A percentile compares a stretch with the other conserved stretches of the same genome.
These are phyloP conservation scores for Dryas alaskensis DNA, from an alignment of 306 rosid species.

Conservation along the genomic window DNA sequence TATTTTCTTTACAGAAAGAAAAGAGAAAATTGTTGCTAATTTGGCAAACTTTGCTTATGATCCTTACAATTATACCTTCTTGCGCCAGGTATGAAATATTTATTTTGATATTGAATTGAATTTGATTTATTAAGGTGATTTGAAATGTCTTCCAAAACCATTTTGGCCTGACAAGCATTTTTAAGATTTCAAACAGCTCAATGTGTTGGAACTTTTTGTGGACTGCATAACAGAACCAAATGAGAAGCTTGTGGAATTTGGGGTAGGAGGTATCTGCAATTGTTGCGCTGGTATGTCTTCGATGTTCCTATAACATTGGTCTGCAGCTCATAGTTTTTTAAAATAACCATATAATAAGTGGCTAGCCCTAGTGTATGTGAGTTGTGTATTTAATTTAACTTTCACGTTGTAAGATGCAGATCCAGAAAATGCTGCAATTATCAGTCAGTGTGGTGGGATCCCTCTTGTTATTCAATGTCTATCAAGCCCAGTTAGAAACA, in stretches of 20 bases:
- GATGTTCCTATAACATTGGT: not conserved
- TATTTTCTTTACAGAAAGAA: constrained; percentile 47
- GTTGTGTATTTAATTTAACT: constrained; percentile 6
- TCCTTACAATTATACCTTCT: constrained; percentile 73
- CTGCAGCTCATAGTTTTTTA: not conserved
- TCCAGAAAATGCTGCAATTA: constrained; percentile 58
- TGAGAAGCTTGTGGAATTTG: constrained; percentile 89
- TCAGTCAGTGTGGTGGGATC: constrained; percentile 55
- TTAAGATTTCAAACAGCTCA: constrained; percentile 53
- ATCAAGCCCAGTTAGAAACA: constrained; percentile 88
- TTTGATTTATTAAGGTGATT: not conserved
- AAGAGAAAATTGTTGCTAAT: constrained; percentile 70
- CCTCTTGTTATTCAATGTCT: constrained; percentile 75
- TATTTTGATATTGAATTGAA: constrained; percentile 6
- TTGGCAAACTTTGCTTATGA: constrained; percentile 92
- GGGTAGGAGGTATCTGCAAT: constrained; percentile 88
- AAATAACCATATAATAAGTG: not conserved
- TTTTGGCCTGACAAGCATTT: not conserved
- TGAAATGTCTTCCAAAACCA: not conserved
- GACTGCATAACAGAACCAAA: constrained; percentile 85
- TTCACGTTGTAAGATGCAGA: constrained; percentile 31
- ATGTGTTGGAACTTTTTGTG: constrained; percentile 81
- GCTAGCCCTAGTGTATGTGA: too few relatives aligned
- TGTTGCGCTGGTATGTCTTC: constrained; percentile 59
- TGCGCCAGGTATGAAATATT: constrained; percentile 60